Evolutionary conservation across 495 filamentous ascomycete species (phyloP).

Genomic region (Trichoderma erinaceum): DNA sequence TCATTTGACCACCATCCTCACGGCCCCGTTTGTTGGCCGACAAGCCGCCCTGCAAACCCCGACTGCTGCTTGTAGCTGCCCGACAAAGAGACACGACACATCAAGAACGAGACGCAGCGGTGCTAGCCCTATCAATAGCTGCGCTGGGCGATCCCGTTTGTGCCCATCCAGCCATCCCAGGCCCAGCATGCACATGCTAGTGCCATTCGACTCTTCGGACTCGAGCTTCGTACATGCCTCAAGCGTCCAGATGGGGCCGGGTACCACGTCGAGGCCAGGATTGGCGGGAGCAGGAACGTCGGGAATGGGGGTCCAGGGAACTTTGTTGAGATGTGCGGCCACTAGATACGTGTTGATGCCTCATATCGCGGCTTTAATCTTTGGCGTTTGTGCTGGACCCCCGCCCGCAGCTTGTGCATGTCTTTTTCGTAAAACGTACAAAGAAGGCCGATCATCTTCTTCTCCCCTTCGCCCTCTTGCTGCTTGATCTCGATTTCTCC

Average conservation of each 20-base stretch:
- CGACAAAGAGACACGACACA: neutral
- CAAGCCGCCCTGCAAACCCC: neutral
- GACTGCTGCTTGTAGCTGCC: constrained; percentile 1
- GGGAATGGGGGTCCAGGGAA: constrained; percentile 9
- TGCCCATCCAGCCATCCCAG: neutral
- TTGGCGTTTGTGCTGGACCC: neutral
- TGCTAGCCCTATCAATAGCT: neutral
- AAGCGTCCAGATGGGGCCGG: neutral
- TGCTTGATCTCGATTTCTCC: neutral
- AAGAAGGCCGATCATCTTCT: neutral
- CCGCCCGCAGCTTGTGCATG: neutral
- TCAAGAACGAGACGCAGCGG: neutral
- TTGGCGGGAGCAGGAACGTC: neutral
- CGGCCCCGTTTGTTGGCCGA: neutral
- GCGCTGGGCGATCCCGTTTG: neutral
- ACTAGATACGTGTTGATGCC: neutral
- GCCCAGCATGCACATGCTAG: neutral
- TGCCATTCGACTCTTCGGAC: neutral
- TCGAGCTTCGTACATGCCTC: neutral
- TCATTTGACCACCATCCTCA: neutral
- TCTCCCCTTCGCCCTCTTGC: neutral
- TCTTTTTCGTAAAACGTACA: neutral
- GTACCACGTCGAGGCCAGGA: neutral
- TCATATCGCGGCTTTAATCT: neutral
- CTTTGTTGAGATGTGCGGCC: constrained; percentile 5